Conservation (phyloP, 345 rosid species). For the Populus simonii region DNA sequence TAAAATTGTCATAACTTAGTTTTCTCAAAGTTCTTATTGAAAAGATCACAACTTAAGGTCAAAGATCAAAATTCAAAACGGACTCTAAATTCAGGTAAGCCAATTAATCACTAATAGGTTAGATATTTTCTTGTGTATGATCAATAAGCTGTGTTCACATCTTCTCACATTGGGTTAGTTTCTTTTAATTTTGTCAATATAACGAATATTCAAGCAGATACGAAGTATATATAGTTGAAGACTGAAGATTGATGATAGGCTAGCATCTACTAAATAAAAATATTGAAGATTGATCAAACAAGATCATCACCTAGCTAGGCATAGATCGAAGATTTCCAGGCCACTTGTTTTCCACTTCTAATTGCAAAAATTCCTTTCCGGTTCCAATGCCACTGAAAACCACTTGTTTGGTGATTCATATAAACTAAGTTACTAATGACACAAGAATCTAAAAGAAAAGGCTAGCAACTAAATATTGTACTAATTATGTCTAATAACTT, state of each 20-base stretch:
- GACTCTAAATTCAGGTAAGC: not conserved
- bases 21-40: too few relatives aligned
- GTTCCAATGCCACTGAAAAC: not conserved
- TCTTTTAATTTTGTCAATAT: not conserved
- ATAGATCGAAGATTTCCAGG: not conserved
- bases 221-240: not conserved
- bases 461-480: too few relatives aligned
- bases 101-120: not conserved
- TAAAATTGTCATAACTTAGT: too few relatives aligned
- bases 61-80: too few relatives aligned
- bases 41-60: too few relatives aligned
- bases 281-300: not conserved
- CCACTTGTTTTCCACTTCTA: not conserved
- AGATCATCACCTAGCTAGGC: not conserved
- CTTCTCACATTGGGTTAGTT: not conserved
- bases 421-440: not conserved
- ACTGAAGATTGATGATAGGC: too few relatives aligned
- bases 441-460: too few relatives aligned
- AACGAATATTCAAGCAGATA: not conserved
- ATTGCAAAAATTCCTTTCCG: not conserved
- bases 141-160: not conserved
- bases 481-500: too few relatives aligned
- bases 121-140: not conserved
- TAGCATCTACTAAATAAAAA: too few relatives aligned
- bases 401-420: not conserved